Percentiles rank a stretch among this genome's conserved stretches.
These are phyloP conservation scores for Spiraea crenata DNA, from an alignment of 331 rosid species.

Conservation along the genomic window DNA sequence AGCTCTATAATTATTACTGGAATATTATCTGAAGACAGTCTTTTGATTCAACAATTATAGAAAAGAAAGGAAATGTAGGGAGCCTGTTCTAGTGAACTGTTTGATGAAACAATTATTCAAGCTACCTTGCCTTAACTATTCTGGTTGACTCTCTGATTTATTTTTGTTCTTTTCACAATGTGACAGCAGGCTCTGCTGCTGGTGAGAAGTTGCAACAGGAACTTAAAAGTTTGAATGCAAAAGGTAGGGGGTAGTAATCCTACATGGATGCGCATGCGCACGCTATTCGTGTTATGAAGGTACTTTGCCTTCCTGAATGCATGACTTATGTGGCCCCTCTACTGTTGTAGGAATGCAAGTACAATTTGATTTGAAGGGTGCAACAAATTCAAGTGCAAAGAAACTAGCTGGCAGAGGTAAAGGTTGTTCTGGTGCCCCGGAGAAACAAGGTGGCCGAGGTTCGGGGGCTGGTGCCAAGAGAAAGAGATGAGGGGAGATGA, in stretches of 20 bases:
- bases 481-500: constrained; percentile 56
- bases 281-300: not conserved
- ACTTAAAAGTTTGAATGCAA: constrained; percentile 71
- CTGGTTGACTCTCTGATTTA: not conserved
- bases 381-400: constrained; percentile 53
- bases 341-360: constrained; percentile 60
- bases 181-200: constrained; percentile 40
- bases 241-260: constrained; percentile 48
- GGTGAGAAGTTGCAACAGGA: constrained; percentile 83
- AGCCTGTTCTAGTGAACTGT: not conserved
- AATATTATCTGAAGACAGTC: not conserved
- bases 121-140: not conserved
- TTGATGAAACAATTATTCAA: not conserved
- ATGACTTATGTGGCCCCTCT: constrained; percentile 4
- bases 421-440: constrained; percentile 43
- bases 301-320: not conserved
- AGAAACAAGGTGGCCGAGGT: constrained; percentile 57
- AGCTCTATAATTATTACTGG: not conserved
- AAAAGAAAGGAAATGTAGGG: not conserved
- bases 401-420: constrained; percentile 62
- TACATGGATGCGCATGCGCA: not conserved
- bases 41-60: not conserved
- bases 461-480: constrained; percentile 68
- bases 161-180: constrained; percentile 6
- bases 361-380: constrained; percentile 72